Evolutionary conservation across 345 rosid genomes (phyloP), one percentile per base, ranked within the genome.

Genomic region (Toxicodendron radicans): DNA sequence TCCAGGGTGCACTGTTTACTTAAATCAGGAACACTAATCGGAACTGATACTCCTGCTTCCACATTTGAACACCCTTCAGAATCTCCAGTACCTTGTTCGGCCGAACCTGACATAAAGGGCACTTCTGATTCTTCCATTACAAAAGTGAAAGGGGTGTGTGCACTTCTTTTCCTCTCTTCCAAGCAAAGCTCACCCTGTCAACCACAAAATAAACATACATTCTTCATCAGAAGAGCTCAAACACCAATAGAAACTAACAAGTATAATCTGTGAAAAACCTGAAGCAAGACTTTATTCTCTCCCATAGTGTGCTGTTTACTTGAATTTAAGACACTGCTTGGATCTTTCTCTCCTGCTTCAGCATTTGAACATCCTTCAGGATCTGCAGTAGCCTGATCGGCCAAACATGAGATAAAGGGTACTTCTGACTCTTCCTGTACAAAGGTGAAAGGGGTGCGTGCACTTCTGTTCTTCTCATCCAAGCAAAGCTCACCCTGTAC

Each of bases 11-110:
- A 66, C 78, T 78, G 78, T 74, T 53, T 68, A 17, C 38, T 65
- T 68, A 74, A 57, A 70, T 71, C 84, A 77, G 69, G 78, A 68
- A 74, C 10, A 27, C 70, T 73, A 61, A 81, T 71, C 52, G 80
- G 65, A 79, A 73, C 83, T 56, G 63, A 66, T 41, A 56, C 84
- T 76, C 71, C 85, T 75, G 82, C 79, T 82, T 81, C 82, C 76
- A 79, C 87, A 58, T 62, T 49, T 41, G 84, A 73, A 71, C 33
- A 78, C 66, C 18, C 68, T 84, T 75, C 83, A 75, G 85, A 78
- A 77, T 52, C 65, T 60, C 79, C 75, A 72, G 62, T 54, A n/a
- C 60, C 64, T 45, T 66, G 70, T 38, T 63, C 33, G 33, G 57
- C 23, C 68, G 71, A 68, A 78, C 77, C 71, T 74, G 76, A 72